Percentiles rank a stretch among this genome's conserved stretches.
Evolutionary conservation across 805 yeast genomes (phyloP).

Genomic region (Wickerhamiella lipophila): DNA sequence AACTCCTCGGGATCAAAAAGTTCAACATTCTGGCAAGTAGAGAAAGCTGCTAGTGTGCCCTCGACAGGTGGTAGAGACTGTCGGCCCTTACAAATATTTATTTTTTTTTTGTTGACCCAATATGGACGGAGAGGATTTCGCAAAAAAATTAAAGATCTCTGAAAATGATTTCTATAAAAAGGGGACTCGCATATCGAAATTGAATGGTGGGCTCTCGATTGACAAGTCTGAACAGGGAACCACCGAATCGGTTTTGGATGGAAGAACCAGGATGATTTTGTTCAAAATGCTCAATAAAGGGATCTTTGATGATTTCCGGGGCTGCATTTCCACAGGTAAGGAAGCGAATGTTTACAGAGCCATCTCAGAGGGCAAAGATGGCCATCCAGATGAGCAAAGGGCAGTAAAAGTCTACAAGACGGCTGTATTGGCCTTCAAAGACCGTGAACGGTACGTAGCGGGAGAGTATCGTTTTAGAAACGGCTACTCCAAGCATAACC

Average conservation of each 20-base stretch:
- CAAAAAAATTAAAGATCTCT: constrained; percentile 19
- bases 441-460: constrained; percentile 87
- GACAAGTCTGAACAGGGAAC: constrained; percentile 94
- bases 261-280: constrained; percentile 76
- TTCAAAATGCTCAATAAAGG: constrained; percentile 75
- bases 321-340: constrained; percentile 92
- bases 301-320: constrained; percentile 71
- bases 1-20: constrained; percentile 34
- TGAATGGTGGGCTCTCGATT: constrained; percentile 20
- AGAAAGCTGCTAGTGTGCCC: too few species aligned
- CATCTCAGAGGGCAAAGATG: constrained; percentile 11
- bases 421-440: constrained; percentile 91
- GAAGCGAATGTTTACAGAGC: constrained; percentile 98
- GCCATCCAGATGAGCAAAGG: constrained; percentile 31
- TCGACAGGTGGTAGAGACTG: too few species aligned
- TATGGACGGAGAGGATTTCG: neutral
- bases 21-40: neutral
- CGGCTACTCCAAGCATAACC: constrained; percentile 73
- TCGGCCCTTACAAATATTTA: constrained; percentile 8
- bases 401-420: constrained; percentile 95
- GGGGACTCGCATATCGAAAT: constrained; percentile 22
- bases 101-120: too few species aligned
- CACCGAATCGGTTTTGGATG: constrained; percentile 91
- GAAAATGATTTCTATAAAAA: constrained; percentile 21
- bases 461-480: constrained; percentile 91